Percentiles rank a stretch among this genome's conserved stretches.
Conservation (phyloP, 768 basidiomycete genomes). For the Boletus tomentosulus region DNA sequence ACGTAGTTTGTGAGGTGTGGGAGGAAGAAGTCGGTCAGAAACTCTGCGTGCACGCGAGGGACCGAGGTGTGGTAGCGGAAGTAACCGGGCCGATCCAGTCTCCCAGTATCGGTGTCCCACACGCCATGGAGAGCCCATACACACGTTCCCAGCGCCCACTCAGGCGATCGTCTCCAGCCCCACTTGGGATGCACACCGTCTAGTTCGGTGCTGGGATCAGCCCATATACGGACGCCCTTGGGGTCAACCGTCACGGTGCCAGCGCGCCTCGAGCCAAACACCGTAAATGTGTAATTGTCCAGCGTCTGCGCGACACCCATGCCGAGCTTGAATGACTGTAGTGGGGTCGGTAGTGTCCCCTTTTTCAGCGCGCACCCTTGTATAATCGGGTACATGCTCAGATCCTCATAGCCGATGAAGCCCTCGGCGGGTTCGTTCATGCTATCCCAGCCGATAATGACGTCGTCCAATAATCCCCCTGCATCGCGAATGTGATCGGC, state of each 20-base stretch:
- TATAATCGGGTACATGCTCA: conserved; percentile 56
- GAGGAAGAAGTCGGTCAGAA: conserved; percentile 76
- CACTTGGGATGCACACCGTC: conserved; percentile 62
- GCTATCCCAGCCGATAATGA: conserved; percentile 95
- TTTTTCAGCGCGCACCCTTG: conserved; percentile 79
- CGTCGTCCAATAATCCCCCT: conserved; percentile 75
- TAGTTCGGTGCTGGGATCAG: conserved; percentile 46
- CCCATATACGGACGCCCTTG: conserved; percentile 75
- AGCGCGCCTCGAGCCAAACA: conserved; percentile 68
- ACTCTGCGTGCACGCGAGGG: conserved; percentile 46
- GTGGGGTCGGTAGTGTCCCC: conserved; percentile 81
- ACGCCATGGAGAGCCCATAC: conserved; percentile 88
- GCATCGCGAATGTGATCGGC: conserved; percentile 74
- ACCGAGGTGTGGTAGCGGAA: conserved; percentile 42
- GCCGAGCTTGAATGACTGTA: conserved; percentile 79
- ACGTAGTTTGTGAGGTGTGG: conserved; percentile 62
- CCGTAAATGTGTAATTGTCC: conserved; percentile 77
- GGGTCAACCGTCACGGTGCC: conserved; percentile 85
- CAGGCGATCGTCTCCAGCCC: conserved; percentile 76
- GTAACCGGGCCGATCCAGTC: conserved; percentile 68
- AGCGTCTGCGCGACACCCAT: conserved; percentile 84
- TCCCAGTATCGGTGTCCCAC: conserved; percentile 75
- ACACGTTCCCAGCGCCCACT: conserved; percentile 77
- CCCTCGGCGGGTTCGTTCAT: conserved; percentile 95
- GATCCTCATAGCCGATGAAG: conserved; percentile 57